phyloP scores from a whole-genome alignment of 2,329 filamentous ascomycete genomes.

The Microsporum canis region DNA sequence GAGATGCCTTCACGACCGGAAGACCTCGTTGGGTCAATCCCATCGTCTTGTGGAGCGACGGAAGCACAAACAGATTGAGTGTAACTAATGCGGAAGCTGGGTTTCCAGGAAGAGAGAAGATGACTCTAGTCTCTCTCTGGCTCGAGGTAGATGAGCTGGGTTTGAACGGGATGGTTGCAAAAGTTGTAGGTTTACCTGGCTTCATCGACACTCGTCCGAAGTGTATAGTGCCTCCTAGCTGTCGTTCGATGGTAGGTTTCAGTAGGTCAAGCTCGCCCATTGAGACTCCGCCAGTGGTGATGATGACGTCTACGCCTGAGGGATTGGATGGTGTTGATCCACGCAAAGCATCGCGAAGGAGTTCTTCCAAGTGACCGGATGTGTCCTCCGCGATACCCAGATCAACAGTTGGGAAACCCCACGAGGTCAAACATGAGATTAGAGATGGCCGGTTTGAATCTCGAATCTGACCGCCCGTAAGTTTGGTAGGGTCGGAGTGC shows the following conservation, averaged over 20 bases:
- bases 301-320: constrained; percentile 58
- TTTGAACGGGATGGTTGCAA: constrained; percentile 70
- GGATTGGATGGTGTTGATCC: constrained; percentile 23
- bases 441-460: constrained; percentile 89
- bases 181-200: constrained; percentile 93
- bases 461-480: constrained; percentile 73
- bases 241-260: constrained; percentile 88
- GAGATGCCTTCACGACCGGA: constrained; percentile 56
- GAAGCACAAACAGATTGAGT: constrained; percentile 86
- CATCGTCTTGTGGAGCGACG: constrained; percentile 64
- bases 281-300: constrained; percentile 88
- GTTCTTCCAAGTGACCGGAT: constrained; percentile 60
- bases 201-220: constrained; percentile 97
- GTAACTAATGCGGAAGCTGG: constrained; percentile 88
- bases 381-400: constrained; percentile 59
- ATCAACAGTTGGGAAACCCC: constrained; percentile 70
- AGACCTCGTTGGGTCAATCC: constrained; percentile 55
- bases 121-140: constrained; percentile 51
- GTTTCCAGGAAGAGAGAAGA: constrained; percentile 90
- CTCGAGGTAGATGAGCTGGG: constrained; percentile 30
- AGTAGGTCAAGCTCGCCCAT: constrained; percentile 97
- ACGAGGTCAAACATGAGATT: constrained; percentile 61
- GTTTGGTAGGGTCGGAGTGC: constrained; percentile 47
- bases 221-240: constrained; percentile 82
- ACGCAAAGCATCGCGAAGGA: constrained; percentile 62